Base-by-base conservation (phyloP, 1,284 basidiomycete species). In the Leccinum huronense region DNA sequence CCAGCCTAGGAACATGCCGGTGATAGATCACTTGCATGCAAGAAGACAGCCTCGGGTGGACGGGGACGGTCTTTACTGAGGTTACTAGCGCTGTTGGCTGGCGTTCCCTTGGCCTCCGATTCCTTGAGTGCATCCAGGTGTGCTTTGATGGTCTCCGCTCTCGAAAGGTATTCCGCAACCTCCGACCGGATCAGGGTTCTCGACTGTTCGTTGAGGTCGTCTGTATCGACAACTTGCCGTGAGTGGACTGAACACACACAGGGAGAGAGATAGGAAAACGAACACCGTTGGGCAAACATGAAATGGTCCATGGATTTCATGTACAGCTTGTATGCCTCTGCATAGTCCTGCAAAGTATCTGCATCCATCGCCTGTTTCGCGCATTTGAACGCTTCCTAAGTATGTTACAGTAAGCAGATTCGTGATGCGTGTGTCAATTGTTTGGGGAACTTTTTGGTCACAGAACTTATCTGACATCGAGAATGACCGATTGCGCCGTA, bases 301-400 rank as follows among this genome's bases (percentile, higher is more conserved):
- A 98, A 99, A 80, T 97, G 98, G 76, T 98, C 97, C 67, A 98
- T 84, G 10, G 94, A 86, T 82, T 97, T 97, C 80, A 92, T 91
- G 77, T 95, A 95, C 68, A 90, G 87, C 80, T 91, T 95, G 85
- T 94, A 96, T n/a, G 95, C 95, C 74, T 96, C 94, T 63, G 86
- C 82, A 79, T 97, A 98, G 79, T 97, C 93, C 79, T 92, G 90
- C 77, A 93, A 94, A 68, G 86, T 84, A 80, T 99, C 96, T 70
- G 94, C 93, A 69, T 97, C 94, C 75, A 98, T 95, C 56, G 96
- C 97, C 71, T 87, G 86, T 79, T 95, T 93, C 31, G 98, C 95
- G 63, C 97, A 87, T 72, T 93, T 91, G 75, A 98, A 95, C 34
- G 95, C 96, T 75, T 91, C 90, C 95, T 48, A 45, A 3, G 13